Evolutionary conservation across 2,329 filamentous ascomycete genomes (phyloP).

Genomic region (Talaromyces sp.): DNA sequence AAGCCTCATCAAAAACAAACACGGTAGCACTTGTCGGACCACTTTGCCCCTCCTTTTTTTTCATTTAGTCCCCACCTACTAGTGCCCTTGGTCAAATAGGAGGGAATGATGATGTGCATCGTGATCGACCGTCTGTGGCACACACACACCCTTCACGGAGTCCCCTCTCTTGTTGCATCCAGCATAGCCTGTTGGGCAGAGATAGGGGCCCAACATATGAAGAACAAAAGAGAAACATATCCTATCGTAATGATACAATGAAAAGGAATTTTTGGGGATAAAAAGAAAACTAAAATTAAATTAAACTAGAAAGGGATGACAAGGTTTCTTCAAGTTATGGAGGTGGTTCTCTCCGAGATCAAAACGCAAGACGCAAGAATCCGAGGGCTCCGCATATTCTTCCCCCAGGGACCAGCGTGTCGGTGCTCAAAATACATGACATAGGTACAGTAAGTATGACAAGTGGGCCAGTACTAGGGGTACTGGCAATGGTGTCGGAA

Average conservation of each 20-base stretch:
- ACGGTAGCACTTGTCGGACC: conserved; percentile 2
- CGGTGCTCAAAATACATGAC: conserved; percentile 25
- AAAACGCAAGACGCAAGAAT: conserved; percentile 23
- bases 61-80: conserved; percentile 1
- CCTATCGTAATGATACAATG: conserved; percentile 13
- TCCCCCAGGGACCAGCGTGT: conserved; percentile 30
- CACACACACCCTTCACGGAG: conserved; percentile 6
- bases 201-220: conserved; percentile 16
- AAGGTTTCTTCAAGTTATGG: conserved; percentile 16
- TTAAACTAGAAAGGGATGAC: conserved; percentile 1
- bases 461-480: conserved; percentile 8
- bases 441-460: conserved; percentile 14
- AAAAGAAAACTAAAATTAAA: neutral
- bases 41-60: conserved; percentile 1
- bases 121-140: conserved; percentile 26
- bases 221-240: conserved; percentile 4
- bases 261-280: neutral
- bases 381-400: conserved; percentile 29
- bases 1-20: neutral
- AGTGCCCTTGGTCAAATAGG: conserved; percentile 15
- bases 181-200: conserved; percentile 15
- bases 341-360: conserved; percentile 14
- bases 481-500: neutral
- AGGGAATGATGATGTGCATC: conserved; percentile 24
- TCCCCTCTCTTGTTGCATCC: conserved; percentile 5